phyloP scores from a whole-genome alignment of 352 stramenopile species.

The Phytophthora melonis region DNA sequence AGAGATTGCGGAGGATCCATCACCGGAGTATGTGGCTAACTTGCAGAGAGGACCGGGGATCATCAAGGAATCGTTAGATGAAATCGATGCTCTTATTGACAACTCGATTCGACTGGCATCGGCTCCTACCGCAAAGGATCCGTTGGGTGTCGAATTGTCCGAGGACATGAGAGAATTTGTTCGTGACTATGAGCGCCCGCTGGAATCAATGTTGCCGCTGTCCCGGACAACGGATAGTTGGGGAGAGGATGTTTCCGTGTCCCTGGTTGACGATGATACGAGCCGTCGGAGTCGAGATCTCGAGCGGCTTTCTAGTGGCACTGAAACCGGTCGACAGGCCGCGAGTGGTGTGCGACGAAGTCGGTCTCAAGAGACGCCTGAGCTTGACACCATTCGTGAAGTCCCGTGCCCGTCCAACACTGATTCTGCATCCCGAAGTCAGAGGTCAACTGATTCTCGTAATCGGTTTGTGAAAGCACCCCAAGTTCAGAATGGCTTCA shows the following conservation, averaged over 20 bases:
- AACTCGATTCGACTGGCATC: constrained; percentile 32
- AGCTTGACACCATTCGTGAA: constrained; percentile 55
- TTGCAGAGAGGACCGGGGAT: constrained; percentile 50
- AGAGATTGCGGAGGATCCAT: constrained; percentile 34
- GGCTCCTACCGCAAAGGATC: constrained; percentile 15
- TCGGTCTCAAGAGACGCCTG: constrained; percentile 40
- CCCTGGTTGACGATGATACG: constrained; percentile 42
- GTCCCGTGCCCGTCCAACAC: constrained; percentile 24
- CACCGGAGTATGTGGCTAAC: constrained; percentile 40
- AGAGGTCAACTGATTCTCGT: constrained; percentile 10
- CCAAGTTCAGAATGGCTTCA: constrained; percentile 4
- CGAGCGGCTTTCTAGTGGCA: constrained; percentile 28
- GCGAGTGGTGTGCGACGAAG: constrained; percentile 28
- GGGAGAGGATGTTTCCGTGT: constrained; percentile 54
- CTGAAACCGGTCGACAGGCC: constrained; percentile 14
- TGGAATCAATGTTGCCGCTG: constrained; percentile 63
- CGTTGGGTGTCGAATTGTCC: constrained; percentile 25
- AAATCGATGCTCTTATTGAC: constrained; percentile 64
- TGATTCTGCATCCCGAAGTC: constrained; percentile 23
- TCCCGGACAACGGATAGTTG: constrained; percentile 72
- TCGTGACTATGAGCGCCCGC: constrained; percentile 54
- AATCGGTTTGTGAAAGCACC: neutral
- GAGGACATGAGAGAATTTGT: constrained; percentile 55
- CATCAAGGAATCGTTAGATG: constrained; percentile 56
- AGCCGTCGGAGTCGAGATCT: constrained; percentile 38